Conservation (phyloP, 176 grass and related monocot genomes). For the Carex parvula region DNA sequence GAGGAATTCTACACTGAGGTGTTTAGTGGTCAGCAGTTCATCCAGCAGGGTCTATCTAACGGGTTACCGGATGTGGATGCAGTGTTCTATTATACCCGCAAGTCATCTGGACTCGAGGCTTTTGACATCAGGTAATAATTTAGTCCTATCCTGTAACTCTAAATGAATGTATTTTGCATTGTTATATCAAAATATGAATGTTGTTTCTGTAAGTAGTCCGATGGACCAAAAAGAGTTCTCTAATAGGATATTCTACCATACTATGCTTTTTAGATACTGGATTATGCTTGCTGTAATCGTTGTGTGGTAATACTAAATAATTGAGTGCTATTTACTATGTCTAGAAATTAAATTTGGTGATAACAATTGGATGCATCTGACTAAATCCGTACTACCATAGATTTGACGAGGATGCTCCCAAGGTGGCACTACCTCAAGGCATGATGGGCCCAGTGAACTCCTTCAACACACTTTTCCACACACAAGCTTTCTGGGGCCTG, state of each 20-base stretch:
- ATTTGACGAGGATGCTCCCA: slow-evolving; percentile 80
- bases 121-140: slow-evolving; percentile 27
- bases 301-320: background rate
- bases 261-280: background rate
- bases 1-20: slow-evolving; percentile 96
- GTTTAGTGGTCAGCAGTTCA: slow-evolving; percentile 83
- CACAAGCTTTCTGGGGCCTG: slow-evolving; percentile 88
- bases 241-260: background rate
- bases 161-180: background rate
- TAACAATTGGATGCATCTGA: background rate
- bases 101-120: slow-evolving; percentile 48
- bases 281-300: background rate
- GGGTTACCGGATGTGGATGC: slow-evolving; percentile 90
- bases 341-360: background rate
- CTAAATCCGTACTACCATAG: slow-evolving; percentile 43
- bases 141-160: background rate
- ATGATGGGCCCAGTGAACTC: slow-evolving; percentile 91
- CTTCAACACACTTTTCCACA: slow-evolving; percentile 90
- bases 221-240: background rate
- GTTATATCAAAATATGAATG: background rate
- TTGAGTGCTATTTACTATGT: background rate
- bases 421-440: slow-evolving; percentile 86
- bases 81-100: slow-evolving; percentile 94
- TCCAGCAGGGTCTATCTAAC: slow-evolving; percentile 92
- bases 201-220: background rate